Conservation (phyloP, 179 eudicot genomes). For the Amaranthus tricolor region DNA sequence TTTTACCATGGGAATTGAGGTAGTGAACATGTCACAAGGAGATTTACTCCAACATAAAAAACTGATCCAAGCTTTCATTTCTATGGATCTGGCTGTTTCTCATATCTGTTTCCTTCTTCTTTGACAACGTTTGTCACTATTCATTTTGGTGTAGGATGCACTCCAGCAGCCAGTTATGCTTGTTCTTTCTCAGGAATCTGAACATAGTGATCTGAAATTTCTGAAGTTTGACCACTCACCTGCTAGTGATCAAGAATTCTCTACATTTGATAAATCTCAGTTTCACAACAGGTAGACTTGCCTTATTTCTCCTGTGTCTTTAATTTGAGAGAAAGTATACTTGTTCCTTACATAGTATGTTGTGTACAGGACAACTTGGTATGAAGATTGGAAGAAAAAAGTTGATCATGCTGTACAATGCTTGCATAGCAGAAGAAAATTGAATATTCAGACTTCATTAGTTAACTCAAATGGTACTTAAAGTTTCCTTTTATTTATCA, state of each 20-base stretch:
- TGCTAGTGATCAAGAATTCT: constrained; percentile 33
- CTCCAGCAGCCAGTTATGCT: constrained; percentile 77
- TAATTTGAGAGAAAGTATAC: constrained; percentile 3
- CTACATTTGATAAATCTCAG: constrained; percentile 44
- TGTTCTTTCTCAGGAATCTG: constrained; percentile 49
- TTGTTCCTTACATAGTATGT: constrained; percentile 13
- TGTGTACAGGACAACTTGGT: constrained; percentile 56
- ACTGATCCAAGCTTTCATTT: background rate
- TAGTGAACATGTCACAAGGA: background rate
- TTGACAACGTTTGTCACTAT: background rate
- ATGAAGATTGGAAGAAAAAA: constrained; percentile 52
- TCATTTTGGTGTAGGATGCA: constrained; percentile 42
- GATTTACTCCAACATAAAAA: background rate
- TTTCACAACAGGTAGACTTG: constrained; percentile 45
- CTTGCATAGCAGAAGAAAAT: constrained; percentile 26
- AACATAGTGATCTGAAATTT: constrained; percentile 37
- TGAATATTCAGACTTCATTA: constrained; percentile 22
- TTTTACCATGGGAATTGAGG: too few relatives aligned
- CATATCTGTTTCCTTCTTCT: background rate
- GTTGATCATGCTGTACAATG: constrained; percentile 35
- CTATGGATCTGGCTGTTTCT: background rate
- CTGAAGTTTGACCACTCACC: constrained; percentile 33
- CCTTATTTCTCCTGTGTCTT: constrained; percentile 14
- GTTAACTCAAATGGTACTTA: constrained; percentile 24
- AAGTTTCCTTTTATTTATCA: constrained; percentile 19